A percentile compares a stretch with the other conserved stretches of the same genome.
phyloP scores from a whole-genome alignment of 140 eudicot species.

The Oenanthe javanica region DNA sequence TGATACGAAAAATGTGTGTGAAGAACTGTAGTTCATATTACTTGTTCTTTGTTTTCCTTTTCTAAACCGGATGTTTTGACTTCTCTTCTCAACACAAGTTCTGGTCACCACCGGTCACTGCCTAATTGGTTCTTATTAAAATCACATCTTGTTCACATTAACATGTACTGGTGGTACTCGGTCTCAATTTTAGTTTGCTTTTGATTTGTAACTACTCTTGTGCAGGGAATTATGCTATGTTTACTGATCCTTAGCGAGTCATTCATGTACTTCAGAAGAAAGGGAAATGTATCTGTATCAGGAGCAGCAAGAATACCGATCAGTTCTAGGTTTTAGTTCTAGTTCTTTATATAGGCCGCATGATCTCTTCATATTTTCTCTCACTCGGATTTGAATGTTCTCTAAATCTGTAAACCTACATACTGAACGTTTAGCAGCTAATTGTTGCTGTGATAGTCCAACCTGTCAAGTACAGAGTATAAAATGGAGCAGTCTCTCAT shows the following conservation, averaged over 20 bases:
- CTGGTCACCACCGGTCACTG: background rate
- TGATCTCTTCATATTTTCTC: background rate
- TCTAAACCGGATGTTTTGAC: background rate
- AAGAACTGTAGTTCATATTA: background rate
- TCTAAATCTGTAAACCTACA: background rate
- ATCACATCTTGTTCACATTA: background rate
- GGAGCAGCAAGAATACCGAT: conserved; percentile 62
- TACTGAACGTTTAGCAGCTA: background rate
- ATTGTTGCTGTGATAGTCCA: background rate
- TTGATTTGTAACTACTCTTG: background rate
- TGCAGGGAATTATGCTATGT: conserved; percentile 58
- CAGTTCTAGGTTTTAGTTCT: conserved; percentile 52
- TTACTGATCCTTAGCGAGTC: conserved; percentile 60
- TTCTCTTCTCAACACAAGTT: background rate
- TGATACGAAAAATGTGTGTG: background rate
- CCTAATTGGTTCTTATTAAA: background rate
- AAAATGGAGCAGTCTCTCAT: background rate
- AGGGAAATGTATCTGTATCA: conserved; percentile 28
- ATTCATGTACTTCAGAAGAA: conserved; percentile 47
- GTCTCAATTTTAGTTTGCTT: background rate
- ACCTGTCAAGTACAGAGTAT: background rate
- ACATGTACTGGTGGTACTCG: background rate
- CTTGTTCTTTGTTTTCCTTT: background rate
- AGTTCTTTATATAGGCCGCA: background rate
- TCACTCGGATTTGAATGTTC: background rate